These are phyloP conservation scores for Paulownia fortunei DNA, from an alignment of 257 asterid genomes.

Conservation along the genomic window DNA sequence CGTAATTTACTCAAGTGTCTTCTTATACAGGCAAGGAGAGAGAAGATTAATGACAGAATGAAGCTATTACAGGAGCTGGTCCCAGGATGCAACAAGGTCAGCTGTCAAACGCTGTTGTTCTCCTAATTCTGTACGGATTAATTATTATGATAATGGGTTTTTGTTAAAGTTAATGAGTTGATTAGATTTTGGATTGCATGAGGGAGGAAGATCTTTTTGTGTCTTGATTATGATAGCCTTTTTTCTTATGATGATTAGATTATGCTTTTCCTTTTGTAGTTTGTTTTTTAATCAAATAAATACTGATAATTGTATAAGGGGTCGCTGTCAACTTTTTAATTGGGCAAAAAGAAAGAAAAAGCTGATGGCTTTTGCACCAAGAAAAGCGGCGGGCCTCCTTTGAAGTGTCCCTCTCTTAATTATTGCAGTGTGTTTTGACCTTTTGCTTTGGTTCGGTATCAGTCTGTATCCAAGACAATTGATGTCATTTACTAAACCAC, in stretches of 20 bases:
- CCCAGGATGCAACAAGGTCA: conserved; percentile 98
- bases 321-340: conserved; percentile 59
- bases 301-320: conserved; percentile 13
- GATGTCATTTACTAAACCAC: conserved; percentile 30
- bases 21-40: conserved; percentile 87
- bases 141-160: conserved; percentile 15
- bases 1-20: conserved; percentile 11
- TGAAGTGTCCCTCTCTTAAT: conserved; percentile 53
- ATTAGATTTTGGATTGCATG: conserved; percentile 30
- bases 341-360: conserved; percentile 41
- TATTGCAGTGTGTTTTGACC: conserved; percentile 42
- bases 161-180: background rate
- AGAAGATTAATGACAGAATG: conserved; percentile 97
- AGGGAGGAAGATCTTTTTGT: conserved; percentile 11
- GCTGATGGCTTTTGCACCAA: conserved; percentile 58
- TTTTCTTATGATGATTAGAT: conserved; percentile 24
- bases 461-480: conserved; percentile 39
- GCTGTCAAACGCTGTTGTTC: conserved; percentile 40
- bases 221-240: conserved; percentile 21
- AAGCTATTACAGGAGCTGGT: conserved; percentile 94
- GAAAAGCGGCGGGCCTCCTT: conserved; percentile 51
- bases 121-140: conserved; percentile 13
- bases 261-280: conserved; percentile 9
- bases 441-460: conserved; percentile 40
- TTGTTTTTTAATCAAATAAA: conserved; percentile 26